Base-by-base conservation (phyloP, 106 monocot genomes). In the Acanthochlamys bracteata region DNA sequence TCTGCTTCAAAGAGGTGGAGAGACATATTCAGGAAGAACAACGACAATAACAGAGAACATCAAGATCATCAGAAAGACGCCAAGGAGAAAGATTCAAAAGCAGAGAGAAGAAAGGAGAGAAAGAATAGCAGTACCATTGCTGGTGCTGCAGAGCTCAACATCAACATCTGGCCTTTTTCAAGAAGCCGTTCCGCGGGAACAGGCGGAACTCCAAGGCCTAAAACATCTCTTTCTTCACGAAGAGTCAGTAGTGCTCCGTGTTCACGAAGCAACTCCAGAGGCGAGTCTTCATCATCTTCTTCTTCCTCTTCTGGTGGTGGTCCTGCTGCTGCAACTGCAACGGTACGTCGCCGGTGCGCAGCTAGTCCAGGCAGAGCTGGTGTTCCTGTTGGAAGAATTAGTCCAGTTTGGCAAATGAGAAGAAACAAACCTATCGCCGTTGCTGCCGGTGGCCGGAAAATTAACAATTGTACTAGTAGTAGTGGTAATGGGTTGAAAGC, bases 261-360 rank as follows among this genome's bases (percentile, higher is more conserved):
- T 71, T 92, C 98, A 0, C 71, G 98, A 20, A 99, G 98, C 79
- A 99, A 99, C 77, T 98, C 84, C 41, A 76, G 66, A 19, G 76
- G 80, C 16, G 84, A 75, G 69, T 66, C 66, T 2, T 49, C 55
- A 21, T 3, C 55, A 55, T 6, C 1, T 33, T 33, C 33, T 33
- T 33, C 33, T 33, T 33, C 33, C 6, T 3, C 33, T 33, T 3
- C 33, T 33, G 6, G 4, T 33, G 4, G 4, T 33, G 33, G 14
- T 8, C 45, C 51, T 11, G 65, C 70, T 27, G 88, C 10, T 65
- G 86, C 22, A 21, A 26, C 65, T 3, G 11, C 64, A 33, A 6
- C 6, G 1, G 1, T 33, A 20, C 55, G 53, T 41, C 63, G 79
- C 67, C 25, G 58, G 43, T 67, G 77, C 73, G 69, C 76, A 0